phyloP scores from a whole-genome alignment of 2,329 filamentous ascomycete genomes.

The Nemania abortiva region DNA sequence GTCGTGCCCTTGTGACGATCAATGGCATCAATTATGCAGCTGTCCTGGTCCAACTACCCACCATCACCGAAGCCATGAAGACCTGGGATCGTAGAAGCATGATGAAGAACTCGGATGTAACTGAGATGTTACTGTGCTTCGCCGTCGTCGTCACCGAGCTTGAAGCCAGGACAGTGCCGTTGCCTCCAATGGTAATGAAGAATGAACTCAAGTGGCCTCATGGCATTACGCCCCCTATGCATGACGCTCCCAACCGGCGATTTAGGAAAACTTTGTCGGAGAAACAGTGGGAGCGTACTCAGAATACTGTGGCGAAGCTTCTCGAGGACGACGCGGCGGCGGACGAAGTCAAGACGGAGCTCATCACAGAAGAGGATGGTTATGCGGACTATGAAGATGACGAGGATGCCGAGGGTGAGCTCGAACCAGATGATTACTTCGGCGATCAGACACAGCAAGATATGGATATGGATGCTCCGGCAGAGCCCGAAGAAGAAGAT shows the following conservation, averaged over 20 bases:
- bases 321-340: conserved; percentile 76
- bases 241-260: conserved; percentile 82
- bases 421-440: conserved; percentile 67
- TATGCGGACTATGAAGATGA: conserved; percentile 59
- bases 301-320: conserved; percentile 80
- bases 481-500: conserved; percentile 56
- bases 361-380: conserved; percentile 69
- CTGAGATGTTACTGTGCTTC: conserved; percentile 87
- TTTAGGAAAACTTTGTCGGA: conserved; percentile 87
- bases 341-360: conserved; percentile 71
- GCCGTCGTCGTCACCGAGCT: conserved; percentile 73
- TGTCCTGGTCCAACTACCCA: conserved; percentile 84
- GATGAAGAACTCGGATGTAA: conserved; percentile 90
- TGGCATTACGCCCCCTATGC: conserved; percentile 88
- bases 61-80: conserved; percentile 91
- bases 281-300: conserved; percentile 86
- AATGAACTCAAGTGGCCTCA: conserved; percentile 81
- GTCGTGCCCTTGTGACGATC: conserved; percentile 79
- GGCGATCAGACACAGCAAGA: conserved; percentile 56
- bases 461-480: conserved; percentile 50
- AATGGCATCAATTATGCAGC: conserved; percentile 80
- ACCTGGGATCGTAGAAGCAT: conserved; percentile 90
- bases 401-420: conserved; percentile 61
- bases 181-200: conserved; percentile 77
- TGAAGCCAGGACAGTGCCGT: conserved; percentile 73